Evolutionary conservation across 495 filamentous ascomycete genomes (phyloP).

Genomic region (Xylaria bambusicola): DNA sequence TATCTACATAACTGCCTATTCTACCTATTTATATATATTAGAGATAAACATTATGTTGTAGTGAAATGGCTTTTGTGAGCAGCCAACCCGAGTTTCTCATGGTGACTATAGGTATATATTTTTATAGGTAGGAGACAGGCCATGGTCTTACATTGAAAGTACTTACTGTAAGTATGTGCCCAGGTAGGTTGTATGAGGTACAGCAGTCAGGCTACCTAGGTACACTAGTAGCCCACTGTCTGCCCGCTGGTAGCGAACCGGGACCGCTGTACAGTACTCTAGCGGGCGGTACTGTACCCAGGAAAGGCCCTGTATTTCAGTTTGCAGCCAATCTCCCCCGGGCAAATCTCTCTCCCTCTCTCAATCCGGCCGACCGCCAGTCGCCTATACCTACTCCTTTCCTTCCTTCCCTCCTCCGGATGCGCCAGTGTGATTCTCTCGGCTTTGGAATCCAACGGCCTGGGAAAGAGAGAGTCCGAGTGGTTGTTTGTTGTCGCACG

Average conservation of each 20-base stretch:
- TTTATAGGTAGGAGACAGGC: no score
- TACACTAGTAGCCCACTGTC: no score
- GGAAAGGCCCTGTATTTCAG: neutral
- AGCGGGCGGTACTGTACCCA: neutral
- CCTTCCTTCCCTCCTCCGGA: neutral
- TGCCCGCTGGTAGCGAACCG: no score
- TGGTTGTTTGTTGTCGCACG: constrained; percentile 15
- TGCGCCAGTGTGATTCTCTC: constrained; percentile 15
- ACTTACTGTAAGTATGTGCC: no score
- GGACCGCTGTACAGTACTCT: neutral
- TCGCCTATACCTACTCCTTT: constrained; percentile 5
- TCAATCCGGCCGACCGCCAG: no score
- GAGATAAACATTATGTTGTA: no score
- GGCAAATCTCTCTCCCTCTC: neutral
- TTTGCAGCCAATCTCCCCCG: neutral
- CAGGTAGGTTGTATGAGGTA: no score
- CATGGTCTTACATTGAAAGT: no score
- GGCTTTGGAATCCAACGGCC: constrained; percentile 6
- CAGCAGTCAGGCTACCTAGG: no score
- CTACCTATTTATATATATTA: no score
- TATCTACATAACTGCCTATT: neutral
- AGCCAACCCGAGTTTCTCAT: no score
- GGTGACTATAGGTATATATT: no score
- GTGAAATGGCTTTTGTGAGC: neutral
- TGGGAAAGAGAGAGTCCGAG: constrained; percentile 16